Evolutionary conservation across 73 alveolate species (phyloP), one percentile per base, ranked within the genome.

Genomic region (Paramecium tetraurelia): DNA sequence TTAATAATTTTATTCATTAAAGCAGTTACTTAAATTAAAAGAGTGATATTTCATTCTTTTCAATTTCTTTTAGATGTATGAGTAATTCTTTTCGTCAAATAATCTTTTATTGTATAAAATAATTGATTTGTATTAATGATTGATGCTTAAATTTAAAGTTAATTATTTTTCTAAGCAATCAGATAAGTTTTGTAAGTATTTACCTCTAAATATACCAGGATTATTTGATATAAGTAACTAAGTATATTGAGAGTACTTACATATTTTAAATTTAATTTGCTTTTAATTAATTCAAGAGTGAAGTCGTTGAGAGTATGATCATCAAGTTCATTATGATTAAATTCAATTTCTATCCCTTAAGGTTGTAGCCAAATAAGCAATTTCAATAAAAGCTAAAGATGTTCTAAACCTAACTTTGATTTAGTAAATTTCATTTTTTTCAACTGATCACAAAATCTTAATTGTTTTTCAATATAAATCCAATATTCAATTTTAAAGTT

Each of bases 401-500:
- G 85, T 24, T 68, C 48, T 35, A 33, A 14, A 68, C 48, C 48
- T 68, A 68, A 68, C n/a, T 68, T 68, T 12, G 85, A 33, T 29
- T 68, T 68, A 6, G 48, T 68, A 35, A 68, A 68, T 31, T 35
- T 68, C 21, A 68, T 68, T 35, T 68, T 68, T 31, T 68, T 68
- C 48, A 68, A 68, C 27, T 35, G 14, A 5, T 68, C 21, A 35
- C 41, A 33, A 68, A 33, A 29, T 68, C 85, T 68, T 68, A 68
- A 68, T 68, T 68, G 21, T 35, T 68, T 31, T 35, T 68, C 85
- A 4, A 35, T 35, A 2, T 22, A 68, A 4, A 68, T 68, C 85
- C 85, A 68, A 68, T 68, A 68, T 68, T 68, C 85, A 33, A 68
- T 68, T 68, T 68, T 68, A 35, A 68, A 68, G 7, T 12, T 68